phyloP scores from a whole-genome alignment of 2,329 filamentous ascomycete species.

The Parafenestella ontariensis region DNA sequence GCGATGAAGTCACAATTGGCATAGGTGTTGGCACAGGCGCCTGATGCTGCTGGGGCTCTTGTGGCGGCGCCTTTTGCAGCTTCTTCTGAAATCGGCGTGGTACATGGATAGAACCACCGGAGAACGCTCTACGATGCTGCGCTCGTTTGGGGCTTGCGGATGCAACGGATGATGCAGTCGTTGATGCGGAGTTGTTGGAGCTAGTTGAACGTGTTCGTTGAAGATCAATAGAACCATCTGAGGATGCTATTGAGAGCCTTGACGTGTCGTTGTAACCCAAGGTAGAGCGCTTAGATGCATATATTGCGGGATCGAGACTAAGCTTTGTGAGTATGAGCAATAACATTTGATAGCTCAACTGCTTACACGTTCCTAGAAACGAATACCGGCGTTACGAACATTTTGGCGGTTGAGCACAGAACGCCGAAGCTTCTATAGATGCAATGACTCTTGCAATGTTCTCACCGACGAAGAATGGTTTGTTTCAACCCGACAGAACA shows the following conservation, averaged over 20 bases:
- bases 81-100: slow-evolving; percentile 22
- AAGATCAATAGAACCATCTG: slow-evolving; percentile 14
- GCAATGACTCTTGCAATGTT: not conserved
- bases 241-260: slow-evolving; percentile 13
- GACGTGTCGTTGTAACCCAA: slow-evolving; percentile 5
- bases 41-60: not conserved
- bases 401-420: slow-evolving; percentile 6
- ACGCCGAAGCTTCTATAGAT: not conserved
- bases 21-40: slow-evolving; percentile 3
- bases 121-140: slow-evolving; percentile 21
- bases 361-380: slow-evolving; percentile 23
- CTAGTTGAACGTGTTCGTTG: slow-evolving; percentile 17
- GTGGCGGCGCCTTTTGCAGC: not conserved
- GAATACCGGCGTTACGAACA: slow-evolving; percentile 27
- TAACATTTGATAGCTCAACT: slow-evolving; percentile 1
- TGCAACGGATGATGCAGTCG: slow-evolving; percentile 20
- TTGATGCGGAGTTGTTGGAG: slow-evolving; percentile 15
- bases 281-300: slow-evolving; percentile 6
- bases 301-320: slow-evolving; percentile 19
- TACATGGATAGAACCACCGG: slow-evolving; percentile 11
- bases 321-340: slow-evolving; percentile 10
- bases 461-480: too few species aligned
- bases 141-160: slow-evolving; percentile 8
- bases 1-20: slow-evolving; percentile 1
- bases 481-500: slow-evolving; percentile 1